Conservation (phyloP, 805 yeast species). For the Kregervanrija fluxuum region DNA sequence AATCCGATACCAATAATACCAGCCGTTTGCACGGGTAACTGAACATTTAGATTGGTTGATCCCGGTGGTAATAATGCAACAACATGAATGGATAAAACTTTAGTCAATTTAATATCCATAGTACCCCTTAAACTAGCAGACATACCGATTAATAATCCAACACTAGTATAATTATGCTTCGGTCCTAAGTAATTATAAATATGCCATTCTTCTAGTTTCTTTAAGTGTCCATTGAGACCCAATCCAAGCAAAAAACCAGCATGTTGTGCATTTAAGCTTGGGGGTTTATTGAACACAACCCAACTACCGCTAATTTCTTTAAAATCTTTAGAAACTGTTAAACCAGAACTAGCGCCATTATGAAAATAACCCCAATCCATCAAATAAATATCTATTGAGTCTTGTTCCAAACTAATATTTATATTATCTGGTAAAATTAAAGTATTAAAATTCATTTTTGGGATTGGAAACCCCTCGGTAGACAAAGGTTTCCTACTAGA, state of each 20-base stretch:
- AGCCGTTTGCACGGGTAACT: constrained; percentile 79
- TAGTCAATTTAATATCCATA: constrained; percentile 80
- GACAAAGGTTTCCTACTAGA: constrained; percentile 68
- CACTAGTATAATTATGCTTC: constrained; percentile 74
- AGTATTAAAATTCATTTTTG: constrained; percentile 64
- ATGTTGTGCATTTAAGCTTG: constrained; percentile 65
- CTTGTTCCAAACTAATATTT: constrained; percentile 53
- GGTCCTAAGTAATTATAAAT: constrained; percentile 89
- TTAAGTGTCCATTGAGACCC: constrained; percentile 86
- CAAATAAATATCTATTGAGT: constrained; percentile 39
- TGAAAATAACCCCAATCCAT: constrained; percentile 85
- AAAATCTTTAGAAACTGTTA: constrained; percentile 59
- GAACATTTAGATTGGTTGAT: constrained; percentile 81
- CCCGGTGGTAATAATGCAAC: constrained; percentile 88
- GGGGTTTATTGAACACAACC: constrained; percentile 83
- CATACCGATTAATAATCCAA: constrained; percentile 86
- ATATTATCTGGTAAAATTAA: constrained; percentile 56
- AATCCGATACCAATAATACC: constrained; percentile 89
- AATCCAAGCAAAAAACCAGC: constrained; percentile 93
- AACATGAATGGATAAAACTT: constrained; percentile 87
- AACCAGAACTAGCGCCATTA: constrained; percentile 84
- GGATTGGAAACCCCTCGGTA: constrained; percentile 79
- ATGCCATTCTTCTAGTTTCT: constrained; percentile 88
- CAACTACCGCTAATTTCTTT: constrained; percentile 79
- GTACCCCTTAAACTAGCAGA: constrained; percentile 80